Percentiles rank a stretch among this genome's conserved stretches.
phyloP scores from a whole-genome alignment of 768 basidiomycete genomes.

The Guyanaporus albipodus region DNA sequence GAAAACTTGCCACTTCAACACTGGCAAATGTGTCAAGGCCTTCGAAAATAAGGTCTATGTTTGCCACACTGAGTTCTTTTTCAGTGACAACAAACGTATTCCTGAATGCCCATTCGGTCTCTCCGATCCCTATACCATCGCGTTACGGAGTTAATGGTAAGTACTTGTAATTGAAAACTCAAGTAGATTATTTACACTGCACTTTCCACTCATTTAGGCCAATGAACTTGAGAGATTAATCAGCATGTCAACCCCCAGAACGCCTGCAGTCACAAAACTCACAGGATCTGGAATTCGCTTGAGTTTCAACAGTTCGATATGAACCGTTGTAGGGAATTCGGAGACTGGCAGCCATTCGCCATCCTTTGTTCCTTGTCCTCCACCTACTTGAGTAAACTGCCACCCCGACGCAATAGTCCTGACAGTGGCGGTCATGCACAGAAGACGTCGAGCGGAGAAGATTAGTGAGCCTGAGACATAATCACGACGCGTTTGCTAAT shows the following conservation, averaged over 20 bases:
- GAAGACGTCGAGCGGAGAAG: not conserved
- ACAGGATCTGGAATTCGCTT: slow-evolving; percentile 83
- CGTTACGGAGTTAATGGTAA: not conserved
- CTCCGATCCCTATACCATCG: slow-evolving; percentile 78
- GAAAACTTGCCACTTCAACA: slow-evolving; percentile 52
- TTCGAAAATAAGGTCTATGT: slow-evolving; percentile 80
- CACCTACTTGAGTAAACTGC: slow-evolving; percentile 65
- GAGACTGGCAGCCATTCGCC: slow-evolving; percentile 66
- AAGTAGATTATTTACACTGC: slow-evolving; percentile 61
- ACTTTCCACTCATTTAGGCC: slow-evolving; percentile 86
- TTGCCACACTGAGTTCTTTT: slow-evolving; percentile 40
- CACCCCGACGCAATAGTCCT: slow-evolving; percentile 45
- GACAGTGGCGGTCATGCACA: slow-evolving; percentile 17
- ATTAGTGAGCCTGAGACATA: no score
- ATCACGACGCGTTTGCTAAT: no score
- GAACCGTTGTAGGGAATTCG: slow-evolving; percentile 79
- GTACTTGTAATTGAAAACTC: not conserved
- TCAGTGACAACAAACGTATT: slow-evolving; percentile 53
- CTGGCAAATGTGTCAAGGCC: slow-evolving; percentile 87
- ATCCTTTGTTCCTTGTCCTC: slow-evolving; percentile 52
- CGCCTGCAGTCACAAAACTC: slow-evolving; percentile 23
- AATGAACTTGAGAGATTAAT: slow-evolving; percentile 47
- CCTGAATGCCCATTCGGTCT: slow-evolving; percentile 81
- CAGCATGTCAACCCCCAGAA: slow-evolving; percentile 3
- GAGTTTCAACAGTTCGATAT: slow-evolving; percentile 75